phyloP scores from a whole-genome alignment of 1,284 basidiomycete species.

The Caloboletus firmus region DNA sequence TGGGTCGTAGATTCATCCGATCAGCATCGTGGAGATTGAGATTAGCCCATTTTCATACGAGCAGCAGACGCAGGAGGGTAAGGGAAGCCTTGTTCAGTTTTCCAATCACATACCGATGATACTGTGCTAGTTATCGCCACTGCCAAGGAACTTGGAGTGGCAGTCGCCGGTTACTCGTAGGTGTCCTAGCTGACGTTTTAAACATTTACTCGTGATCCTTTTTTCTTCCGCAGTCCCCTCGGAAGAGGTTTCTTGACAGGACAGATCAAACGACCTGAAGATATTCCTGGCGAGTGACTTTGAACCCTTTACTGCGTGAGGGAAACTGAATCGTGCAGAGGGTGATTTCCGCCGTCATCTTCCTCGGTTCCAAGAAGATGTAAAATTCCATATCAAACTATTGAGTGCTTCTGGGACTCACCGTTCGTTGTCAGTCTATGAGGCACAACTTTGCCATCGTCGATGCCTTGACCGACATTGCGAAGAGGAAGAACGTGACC shows the following conservation, averaged over 20 bases:
- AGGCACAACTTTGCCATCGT: conserved; percentile 57
- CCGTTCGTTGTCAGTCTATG: conserved; percentile 38
- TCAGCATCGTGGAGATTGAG: conserved; percentile 55
- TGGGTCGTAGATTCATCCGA: conserved; percentile 41
- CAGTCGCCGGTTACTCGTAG: conserved; percentile 55
- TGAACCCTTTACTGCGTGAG: not conserved
- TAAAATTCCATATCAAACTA: conserved; percentile 7
- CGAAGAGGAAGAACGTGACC: conserved; percentile 45
- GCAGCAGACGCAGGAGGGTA: conserved; percentile 42
- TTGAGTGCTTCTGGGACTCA: not conserved
- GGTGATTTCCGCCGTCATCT: conserved; percentile 30
- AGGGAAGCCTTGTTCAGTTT: not conserved
- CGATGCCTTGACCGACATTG: conserved; percentile 44
- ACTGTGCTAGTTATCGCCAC: conserved; percentile 38
- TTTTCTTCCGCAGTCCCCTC: conserved; percentile 43
- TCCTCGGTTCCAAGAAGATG: conserved; percentile 36
- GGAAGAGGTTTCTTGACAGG: conserved; percentile 61
- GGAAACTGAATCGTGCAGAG: conserved; percentile 12
- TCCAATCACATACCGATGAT: conserved; percentile 18
- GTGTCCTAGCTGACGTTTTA: conserved; percentile 6
- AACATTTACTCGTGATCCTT: not conserved
- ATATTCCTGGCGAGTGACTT: conserved; percentile 36
- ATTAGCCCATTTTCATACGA: conserved; percentile 53
- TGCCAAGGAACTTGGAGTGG: conserved; percentile 46
- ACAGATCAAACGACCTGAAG: conserved; percentile 45